Base-by-base conservation (phyloP, 352 stramenopile genomes). In the Globisporangium sylvaticum region DNA sequence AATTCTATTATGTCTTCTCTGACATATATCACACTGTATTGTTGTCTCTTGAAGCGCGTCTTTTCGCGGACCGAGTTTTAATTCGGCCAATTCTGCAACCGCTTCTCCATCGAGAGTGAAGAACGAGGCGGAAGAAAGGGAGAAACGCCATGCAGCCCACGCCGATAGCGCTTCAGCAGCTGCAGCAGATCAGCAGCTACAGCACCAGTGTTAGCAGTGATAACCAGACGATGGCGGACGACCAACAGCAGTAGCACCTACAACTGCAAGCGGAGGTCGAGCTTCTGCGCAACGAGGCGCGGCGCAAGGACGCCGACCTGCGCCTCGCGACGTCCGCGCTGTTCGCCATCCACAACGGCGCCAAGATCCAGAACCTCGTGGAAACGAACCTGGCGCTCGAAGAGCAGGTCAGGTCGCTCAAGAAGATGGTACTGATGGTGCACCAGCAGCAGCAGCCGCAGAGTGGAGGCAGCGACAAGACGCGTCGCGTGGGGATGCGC, bases 361-460 rank as follows among this genome's bases (percentile, higher is more conserved):
- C 37, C n/a, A 72, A 80, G 18, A 57, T 83, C 14, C 73, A 83
- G 34, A 75, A 85, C 60, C 67, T 83, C 7, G 69, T 80, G 25
- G 73, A 85, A 58, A 68, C 73, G 52, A 85, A 85, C 50, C 62
- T 81, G 15, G 78, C 78, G 29, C 66, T 85, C 57, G 66, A 78
- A 12, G 75, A 85, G 56, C 78, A 85, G 60, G 75, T 85, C 22
- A 70, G 73, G 58, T 76, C 75, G 37, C 71, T 85, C 27, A 85
- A 85, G 67, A 71, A 65, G 10, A 69, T 76, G 57, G 52, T 85
- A 24, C 59, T 75, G 60, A 58, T 68, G 37, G 64, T 65, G 18
- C 67, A 48, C 39, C 39, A 69, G 54, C 37, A 62, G 46, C 63
- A 10, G 9, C 8, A 22, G 22, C 55, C 4, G 44, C 48, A 53